phyloP scores from a whole-genome alignment of 2,329 filamentous ascomycete genomes.

The Monilinia laxa region DNA sequence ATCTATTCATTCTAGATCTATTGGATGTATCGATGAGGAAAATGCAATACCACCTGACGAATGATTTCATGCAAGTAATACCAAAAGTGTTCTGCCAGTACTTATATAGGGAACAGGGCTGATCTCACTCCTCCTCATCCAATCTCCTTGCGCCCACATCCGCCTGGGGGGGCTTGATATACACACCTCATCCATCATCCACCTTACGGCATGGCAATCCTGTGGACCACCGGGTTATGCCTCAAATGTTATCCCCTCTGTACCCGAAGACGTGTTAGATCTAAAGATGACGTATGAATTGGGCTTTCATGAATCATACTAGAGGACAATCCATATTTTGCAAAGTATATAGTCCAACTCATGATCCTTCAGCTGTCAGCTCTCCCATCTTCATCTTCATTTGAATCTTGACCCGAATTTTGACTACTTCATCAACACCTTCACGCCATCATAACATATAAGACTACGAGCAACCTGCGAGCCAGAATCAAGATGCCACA shows the following conservation, averaged over 20 bases:
- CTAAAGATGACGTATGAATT: conserved; percentile 8
- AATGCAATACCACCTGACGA: no score
- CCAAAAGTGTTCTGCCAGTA: no score
- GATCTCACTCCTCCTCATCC: neutral
- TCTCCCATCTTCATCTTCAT: neutral
- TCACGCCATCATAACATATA: neutral
- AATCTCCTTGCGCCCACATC: neutral
- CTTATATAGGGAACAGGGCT: no score
- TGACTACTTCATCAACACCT: neutral
- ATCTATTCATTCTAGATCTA: no score
- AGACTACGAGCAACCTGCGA: neutral
- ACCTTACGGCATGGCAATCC: neutral
- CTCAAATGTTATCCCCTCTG: neutral
- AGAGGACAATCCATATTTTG: neutral
- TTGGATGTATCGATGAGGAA: no score
- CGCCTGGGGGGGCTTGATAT: no score
- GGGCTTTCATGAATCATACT: neutral
- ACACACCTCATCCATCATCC: neutral
- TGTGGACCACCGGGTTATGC: neutral
- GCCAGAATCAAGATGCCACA: neutral
- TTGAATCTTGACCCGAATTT: neutral
- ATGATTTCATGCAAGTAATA: no score
- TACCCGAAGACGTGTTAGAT: neutral
- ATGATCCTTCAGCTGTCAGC: neutral
- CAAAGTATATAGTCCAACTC: neutral